A percentile compares a stretch with the other conserved stretches of the same genome.
These are phyloP conservation scores for Solanum chiquidenum DNA, from an alignment of 257 asterid species.

Conservation along the genomic window DNA sequence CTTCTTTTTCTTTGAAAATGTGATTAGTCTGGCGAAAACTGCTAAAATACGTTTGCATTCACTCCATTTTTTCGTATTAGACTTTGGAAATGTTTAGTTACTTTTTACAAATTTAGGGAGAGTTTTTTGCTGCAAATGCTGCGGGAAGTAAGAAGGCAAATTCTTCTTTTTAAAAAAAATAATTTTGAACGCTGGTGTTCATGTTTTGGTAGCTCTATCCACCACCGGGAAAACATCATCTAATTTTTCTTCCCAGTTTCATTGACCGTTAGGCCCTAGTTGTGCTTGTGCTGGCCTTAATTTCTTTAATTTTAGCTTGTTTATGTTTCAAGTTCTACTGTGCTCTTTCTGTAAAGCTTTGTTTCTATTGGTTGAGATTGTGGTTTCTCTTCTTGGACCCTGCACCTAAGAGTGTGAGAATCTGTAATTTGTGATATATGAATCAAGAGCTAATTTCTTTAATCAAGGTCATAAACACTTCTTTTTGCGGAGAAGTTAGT, in stretches of 20 bases:
- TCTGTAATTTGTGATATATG: not conserved
- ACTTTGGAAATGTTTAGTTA: not conserved
- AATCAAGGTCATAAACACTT: not conserved
- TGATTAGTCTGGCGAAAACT: not conserved
- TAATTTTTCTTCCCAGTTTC: not conserved
- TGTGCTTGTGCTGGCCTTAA: not conserved
- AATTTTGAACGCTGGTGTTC: not conserved
- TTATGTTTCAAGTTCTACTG: not conserved
- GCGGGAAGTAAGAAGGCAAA: not conserved
- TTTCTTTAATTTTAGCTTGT: not conserved
- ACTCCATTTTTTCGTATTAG: not conserved
- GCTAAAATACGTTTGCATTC: not conserved
- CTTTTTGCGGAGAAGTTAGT: not conserved
- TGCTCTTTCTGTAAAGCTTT: not conserved
- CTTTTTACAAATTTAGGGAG: not conserved
- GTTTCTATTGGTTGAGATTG: not conserved
- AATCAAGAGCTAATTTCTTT: not conserved
- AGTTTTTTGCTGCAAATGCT: not conserved
- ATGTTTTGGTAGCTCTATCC: not conserved
- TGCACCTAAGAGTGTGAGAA: not conserved
- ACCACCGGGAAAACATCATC: not conserved
- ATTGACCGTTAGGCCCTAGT: not conserved
- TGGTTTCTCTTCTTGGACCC: not conserved
- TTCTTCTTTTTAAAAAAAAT: not conserved
- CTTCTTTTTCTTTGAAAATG: not conserved